Evolutionary conservation across 2,329 filamentous ascomycete genomes (phyloP), one percentile per base, ranked within the genome.

Genomic region (Exophiala bonariae): DNA sequence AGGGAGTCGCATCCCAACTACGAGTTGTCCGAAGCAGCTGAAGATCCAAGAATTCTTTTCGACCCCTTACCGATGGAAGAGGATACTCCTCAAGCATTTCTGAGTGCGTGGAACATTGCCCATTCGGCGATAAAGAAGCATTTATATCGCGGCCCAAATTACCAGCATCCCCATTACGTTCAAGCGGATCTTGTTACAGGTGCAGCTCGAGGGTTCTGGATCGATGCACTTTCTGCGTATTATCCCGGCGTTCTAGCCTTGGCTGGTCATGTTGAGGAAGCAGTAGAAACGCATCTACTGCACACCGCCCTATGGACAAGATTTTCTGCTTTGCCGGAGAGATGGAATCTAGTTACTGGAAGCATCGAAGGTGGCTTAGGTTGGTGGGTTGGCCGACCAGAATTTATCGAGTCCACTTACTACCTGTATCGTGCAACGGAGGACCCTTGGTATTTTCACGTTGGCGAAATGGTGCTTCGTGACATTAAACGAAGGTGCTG

Each of bases 331-430:
- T 77, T 99, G 40, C 93, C 93, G 3, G 93, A 99, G 67, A 79
- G 93, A 58, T 99, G 90, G 90, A 96, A 92, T 32, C 83, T 93
- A 41, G 81, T 83, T 41, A 88, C 90, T 18, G 87, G 86, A 20
- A 83, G 85, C 44, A 85, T 97, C 37, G 93, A 97, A 63, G 83
- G 85, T 14, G 89, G 89, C 8, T 80, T 97, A 19, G 83, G 86
- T 9, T 97, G 93, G 89, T 99, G 95, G 87, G 89, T 89, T 9
- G 89, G 95, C 17, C 82, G 93, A 18, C 93, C 93, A 4, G 93
- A 99, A 66, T 97, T 97, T 63, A 90, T 96, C 58, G 93, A 99
- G 69, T 96, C 90, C 1, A 96, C 88, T 0, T 99, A 95, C 69
- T 89, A 97, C 63, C 75, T 99, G n/a, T 97, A 95, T 65, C 85